Base-by-base conservation (phyloP, 2,329 filamentous ascomycete genomes). In the Paraconiothyrium brasiliense region DNA sequence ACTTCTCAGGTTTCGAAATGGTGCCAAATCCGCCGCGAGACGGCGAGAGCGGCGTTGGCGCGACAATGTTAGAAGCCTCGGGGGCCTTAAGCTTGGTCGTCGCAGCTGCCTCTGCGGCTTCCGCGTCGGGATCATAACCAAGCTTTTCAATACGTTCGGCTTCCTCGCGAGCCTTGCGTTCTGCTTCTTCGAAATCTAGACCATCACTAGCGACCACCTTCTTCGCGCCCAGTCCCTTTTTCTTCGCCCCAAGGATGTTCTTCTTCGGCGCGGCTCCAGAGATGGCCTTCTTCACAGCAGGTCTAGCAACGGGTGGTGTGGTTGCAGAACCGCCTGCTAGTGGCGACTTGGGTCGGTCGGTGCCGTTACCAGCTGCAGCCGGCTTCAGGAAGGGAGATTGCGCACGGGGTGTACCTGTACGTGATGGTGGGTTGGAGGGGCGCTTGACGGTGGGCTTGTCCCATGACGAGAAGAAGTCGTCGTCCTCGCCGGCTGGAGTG, bases 391-490 rank as follows among this genome's bases (percentile, higher is more conserved):
- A 97, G 1, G 95, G 94, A n/a, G 94, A 97, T 4, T 89, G 87
- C 11, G 91, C 86, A 3, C 92, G 90, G 14, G 94, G 94, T 2
- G 95, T 98, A 55, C 89, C 90, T 47, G 92, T 95, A 74, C 95
- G 90, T 41, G 94, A 97, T 47, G 95, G 87, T 16, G 95, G 94
- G 68, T 97, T 97, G 67, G 93, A 97, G 39, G 94, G 94, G 71
- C 93, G 90, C 85, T 98, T 99, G 82, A 99, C 96, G 4, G 93
- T 88, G 24, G 95, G 95, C 83, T 98, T 97, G 76, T 98, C 95
- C 95, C 94, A 99, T 0, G 93, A 97, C 10, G 94, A 97, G 82
- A 99, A 99, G 85, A 99, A 99, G 78, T 98, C 95, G 74, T 97
- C 94, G 22, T 90, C 89, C 69, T 97, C 93, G 68, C 89, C 91